A percentile compares a stretch with the other conserved stretches of the same genome.
Evolutionary conservation across 2,329 filamentous ascomycete species (phyloP).

Genomic region (Zymoseptoria crescenta): DNA sequence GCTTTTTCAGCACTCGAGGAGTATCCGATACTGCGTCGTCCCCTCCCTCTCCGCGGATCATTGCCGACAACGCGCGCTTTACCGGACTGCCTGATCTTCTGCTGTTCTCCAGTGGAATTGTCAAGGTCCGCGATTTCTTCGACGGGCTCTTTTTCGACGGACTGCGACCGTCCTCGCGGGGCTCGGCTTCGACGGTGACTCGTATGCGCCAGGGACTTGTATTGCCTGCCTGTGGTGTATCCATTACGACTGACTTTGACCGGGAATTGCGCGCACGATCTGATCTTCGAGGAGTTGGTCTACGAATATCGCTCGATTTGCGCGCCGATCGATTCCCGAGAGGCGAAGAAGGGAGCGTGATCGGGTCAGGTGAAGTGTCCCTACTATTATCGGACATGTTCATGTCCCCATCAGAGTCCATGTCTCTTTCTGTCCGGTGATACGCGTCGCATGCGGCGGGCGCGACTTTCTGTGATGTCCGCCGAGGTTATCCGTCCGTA

Average conservation of each 20-base stretch:
- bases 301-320: conserved; percentile 25
- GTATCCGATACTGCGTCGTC: conserved; percentile 1
- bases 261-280: conserved; percentile 22
- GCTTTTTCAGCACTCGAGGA: conserved; percentile 17
- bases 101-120: background rate
- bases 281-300: conserved; percentile 22
- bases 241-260: conserved; percentile 39
- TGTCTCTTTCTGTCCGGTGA: background rate
- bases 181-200: conserved; percentile 44
- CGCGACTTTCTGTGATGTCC: background rate
- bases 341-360: conserved; percentile 29
- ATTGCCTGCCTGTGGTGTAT: conserved; percentile 32
- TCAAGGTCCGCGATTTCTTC: background rate
- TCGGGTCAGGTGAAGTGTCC: conserved; percentile 28
- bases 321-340: conserved; percentile 17
- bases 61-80: conserved; percentile 1
- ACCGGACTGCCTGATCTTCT: conserved; percentile 4
- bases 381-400: conserved; percentile 8
- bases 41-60: background rate
- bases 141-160: conserved; percentile 13
- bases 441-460: background rate
- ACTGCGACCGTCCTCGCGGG: conserved; percentile 21
- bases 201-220: conserved; percentile 43
- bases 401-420: background rate
- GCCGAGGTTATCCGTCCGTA: background rate